Evolutionary conservation across 208 protist species (phyloP), one percentile per base, ranked within the genome.

Genomic region (Leishmania mexicana): DNA sequence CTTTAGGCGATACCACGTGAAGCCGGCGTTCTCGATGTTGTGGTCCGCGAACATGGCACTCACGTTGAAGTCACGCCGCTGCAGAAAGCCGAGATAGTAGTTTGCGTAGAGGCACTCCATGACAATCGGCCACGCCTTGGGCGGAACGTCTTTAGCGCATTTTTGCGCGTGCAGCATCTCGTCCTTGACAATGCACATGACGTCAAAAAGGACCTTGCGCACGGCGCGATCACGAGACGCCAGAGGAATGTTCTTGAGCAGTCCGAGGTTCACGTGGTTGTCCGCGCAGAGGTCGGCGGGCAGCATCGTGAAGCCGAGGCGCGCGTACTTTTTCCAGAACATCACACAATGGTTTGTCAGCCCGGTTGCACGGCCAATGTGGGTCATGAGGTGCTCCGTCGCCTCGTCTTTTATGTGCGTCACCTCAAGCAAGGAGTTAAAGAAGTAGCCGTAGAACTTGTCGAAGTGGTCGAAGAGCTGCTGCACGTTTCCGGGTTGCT

Each of bases 321-420:
- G 85, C 40, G 93, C 95, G 88, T 97, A 97, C 84, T 97, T 96
- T 62, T 96, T 96, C 93, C 95, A 97, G 73, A 96, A 95, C 95
- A 97, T 96, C 28, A 97, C 95, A 83, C 93, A 95, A 84, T 97
- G 95, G 60, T 90, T 91, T 28, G 93, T 96, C 42, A 97, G 86
- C 0, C 95, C 95, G 35, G 88, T 93, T 35, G 95, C 95, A 57
- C 95, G 89, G 64, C 93, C 93, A 77, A 97, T 93, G 83, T 97
- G 95, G 47, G 89, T 88, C 93, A 97, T 88, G 78, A 95, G 85
- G 78, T 97, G 93, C 87, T 96, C 93, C 53, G 95, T 90, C 60
- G 83, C 81, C 81, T 96, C 93, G 74, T 97, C 93, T 84, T 96
- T 94, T 47, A 96, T 84, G 73, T 91, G 81, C 3, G 87, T 92